Base-by-base conservation (phyloP, 164 flowering plant species). In the Tetrastigma voinierianum region DNA sequence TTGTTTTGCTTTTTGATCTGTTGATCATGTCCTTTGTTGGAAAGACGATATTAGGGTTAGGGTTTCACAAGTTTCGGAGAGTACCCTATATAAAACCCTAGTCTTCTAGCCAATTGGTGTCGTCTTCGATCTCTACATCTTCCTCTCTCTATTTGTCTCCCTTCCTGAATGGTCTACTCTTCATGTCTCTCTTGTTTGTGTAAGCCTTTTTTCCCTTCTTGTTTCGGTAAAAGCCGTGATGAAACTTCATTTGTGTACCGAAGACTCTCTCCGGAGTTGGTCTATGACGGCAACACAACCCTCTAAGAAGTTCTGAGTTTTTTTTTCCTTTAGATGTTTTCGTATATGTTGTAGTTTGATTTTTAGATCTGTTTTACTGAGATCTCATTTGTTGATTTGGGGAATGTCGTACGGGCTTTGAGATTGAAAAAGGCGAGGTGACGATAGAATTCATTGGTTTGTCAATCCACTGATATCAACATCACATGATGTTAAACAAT, bases 231-330 rank as follows among this genome's bases (percentile, higher is more conserved):
- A 0, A 46, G 82, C 82, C 2, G 25, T 78, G 87, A 83, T 66
- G 84, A 78, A 72, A 5, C 10, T 61, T 18, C 46, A 1, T 19
- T 18, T 59, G 72, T 70, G 83, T 70, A 24, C 82, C 79, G 23
- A 63, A 84, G 83, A 46, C 70, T 62, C 61, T 32, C 65, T 44
- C 67, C 17, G 23, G 66, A 65, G 43, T 23, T 65, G 43, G 59
- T 77, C 78, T 15, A 47, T 84, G 87, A 79, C 70, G 87, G 85
- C 64, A 15, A 67, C 77, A 77, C 75, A 70, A 66, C 64, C 87
- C 84, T 83, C 87, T 83, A 81, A 81, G 85, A 81, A 81, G 85
- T 84, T 84, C 87, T 84, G 85, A 84, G 85, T 46, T 6, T 51
- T 17, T 51, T 2, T 44, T n/a, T 13, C 2, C 23, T 9, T 66